A percentile compares a stretch with the other conserved stretches of the same genome.
These are phyloP conservation scores for Flammula alnicola DNA, from an alignment of 1,284 basidiomycete species.

Conservation along the genomic window DNA sequence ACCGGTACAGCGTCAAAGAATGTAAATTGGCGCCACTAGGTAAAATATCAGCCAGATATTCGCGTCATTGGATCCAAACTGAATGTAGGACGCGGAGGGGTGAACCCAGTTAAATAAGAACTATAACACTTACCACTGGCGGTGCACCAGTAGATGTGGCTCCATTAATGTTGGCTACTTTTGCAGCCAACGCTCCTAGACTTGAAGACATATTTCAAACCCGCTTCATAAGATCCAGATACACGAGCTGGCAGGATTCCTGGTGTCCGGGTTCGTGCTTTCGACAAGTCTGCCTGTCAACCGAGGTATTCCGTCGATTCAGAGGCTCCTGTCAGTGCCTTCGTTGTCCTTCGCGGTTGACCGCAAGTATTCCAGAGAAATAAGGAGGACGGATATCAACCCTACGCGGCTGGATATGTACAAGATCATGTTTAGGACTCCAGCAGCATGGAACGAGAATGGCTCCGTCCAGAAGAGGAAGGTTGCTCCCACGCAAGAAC, in stretches of 20 bases:
- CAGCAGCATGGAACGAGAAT: neutral
- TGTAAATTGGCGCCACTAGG: slow-evolving; percentile 82
- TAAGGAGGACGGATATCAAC: neutral
- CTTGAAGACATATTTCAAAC: slow-evolving; percentile 24
- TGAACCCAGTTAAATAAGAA: too few species aligned
- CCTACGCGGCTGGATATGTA: neutral
- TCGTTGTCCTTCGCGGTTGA: too few species aligned
- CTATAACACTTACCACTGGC: slow-evolving; percentile 41
- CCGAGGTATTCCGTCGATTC: too few species aligned
- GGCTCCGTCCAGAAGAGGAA: slow-evolving; percentile 25
- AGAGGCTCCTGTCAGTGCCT: too few species aligned
- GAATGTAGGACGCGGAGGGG: too few species aligned
- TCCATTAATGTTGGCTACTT: slow-evolving; percentile 23
- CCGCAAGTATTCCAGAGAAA: too few species aligned
- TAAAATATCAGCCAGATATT: slow-evolving; percentile 10
- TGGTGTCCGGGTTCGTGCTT: too few species aligned
- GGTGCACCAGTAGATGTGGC: slow-evolving; percentile 32
- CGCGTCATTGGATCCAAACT: neutral
- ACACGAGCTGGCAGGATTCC: neutral
- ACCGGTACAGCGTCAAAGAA: slow-evolving; percentile 80
- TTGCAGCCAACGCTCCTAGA: slow-evolving; percentile 22
- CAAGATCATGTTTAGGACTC: slow-evolving; percentile 2
- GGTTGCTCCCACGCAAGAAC: slow-evolving; percentile 30
- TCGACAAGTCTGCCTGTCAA: too few species aligned
- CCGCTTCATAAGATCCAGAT: neutral